Conservation (phyloP, 1,139 yeast species). For the Maudiozyma humilis region DNA sequence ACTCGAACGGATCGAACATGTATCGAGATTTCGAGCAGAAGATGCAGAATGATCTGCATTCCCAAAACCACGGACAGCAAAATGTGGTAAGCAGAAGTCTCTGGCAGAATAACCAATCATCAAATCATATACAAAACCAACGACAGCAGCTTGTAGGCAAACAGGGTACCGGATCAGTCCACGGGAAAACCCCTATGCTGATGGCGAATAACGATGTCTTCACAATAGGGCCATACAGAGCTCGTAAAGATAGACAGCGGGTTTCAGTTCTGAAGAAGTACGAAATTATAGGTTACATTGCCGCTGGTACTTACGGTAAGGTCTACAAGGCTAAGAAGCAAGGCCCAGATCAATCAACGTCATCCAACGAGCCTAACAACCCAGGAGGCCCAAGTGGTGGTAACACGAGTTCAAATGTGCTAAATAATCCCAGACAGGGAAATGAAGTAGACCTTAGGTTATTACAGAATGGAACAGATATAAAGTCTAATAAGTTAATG, state of each 20-base stretch:
- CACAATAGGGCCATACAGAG: slow-evolving; percentile 64
- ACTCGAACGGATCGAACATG: not conserved
- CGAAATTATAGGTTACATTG: slow-evolving; percentile 87
- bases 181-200: slow-evolving; percentile 35
- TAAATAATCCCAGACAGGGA: not conserved
- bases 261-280: slow-evolving; percentile 72
- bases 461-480: not conserved
- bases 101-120: slow-evolving; percentile 12
- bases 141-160: slow-evolving; percentile 7
- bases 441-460: not conserved
- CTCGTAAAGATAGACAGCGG: slow-evolving; percentile 62
- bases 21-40: slow-evolving; percentile 5
- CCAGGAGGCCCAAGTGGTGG: not conserved
- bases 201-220: slow-evolving; percentile 65
- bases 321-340: slow-evolving; percentile 78
- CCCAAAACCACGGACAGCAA: slow-evolving; percentile 6
- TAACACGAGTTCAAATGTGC: not conserved
- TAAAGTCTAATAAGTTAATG: not conserved
- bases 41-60: not conserved
- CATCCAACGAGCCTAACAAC: no score
- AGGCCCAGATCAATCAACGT: slow-evolving; percentile 13
- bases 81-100: slow-evolving; percentile 10
- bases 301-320: slow-evolving; percentile 97
- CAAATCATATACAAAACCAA: slow-evolving; percentile 8
- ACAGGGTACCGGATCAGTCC: slow-evolving; percentile 13